Conservation (phyloP, 768 basidiomycete species). For the Mycena leptocephala region DNA sequence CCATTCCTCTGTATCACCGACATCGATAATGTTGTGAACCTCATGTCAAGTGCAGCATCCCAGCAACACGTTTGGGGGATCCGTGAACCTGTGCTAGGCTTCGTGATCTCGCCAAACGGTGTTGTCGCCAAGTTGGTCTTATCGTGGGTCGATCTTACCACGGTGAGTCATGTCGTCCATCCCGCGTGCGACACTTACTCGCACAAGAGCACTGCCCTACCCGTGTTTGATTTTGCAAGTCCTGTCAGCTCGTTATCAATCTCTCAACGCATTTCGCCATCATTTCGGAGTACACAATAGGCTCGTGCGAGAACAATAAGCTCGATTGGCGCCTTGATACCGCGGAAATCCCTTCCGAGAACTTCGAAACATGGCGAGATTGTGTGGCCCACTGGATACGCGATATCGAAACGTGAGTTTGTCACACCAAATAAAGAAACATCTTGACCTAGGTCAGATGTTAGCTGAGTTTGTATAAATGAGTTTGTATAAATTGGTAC, state of each 20-base stretch:
- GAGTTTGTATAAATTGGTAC: too few relatives aligned
- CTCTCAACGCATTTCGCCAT: neutral
- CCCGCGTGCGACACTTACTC: neutral
- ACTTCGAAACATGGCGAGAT: neutral
- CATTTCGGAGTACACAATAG: neutral
- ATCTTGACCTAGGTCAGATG: too few relatives aligned
- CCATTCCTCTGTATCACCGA: slow-evolving; percentile 11
- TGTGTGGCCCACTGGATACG: neutral
- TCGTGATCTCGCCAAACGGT: neutral
- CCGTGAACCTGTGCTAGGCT: neutral
- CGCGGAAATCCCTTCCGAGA: neutral
- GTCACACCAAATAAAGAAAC: too few relatives aligned
- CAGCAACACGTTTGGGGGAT: neutral
- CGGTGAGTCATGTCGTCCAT: neutral
- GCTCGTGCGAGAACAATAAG: slow-evolving; percentile 1
- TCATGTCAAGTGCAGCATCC: slow-evolving; percentile 17
- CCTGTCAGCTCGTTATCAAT: neutral
- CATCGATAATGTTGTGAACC: neutral
- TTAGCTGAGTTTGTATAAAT: too few relatives aligned
- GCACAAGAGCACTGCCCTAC: neutral
- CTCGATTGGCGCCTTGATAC: slow-evolving; percentile 21
- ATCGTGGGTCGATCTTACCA: neutral
- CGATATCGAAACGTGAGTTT: neutral
- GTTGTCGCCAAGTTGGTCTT: neutral
- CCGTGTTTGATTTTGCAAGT: neutral